Evolutionary conservation across 371 early-diverging fungal genomes (phyloP).

Genomic region (Catenaria anguillulae): DNA sequence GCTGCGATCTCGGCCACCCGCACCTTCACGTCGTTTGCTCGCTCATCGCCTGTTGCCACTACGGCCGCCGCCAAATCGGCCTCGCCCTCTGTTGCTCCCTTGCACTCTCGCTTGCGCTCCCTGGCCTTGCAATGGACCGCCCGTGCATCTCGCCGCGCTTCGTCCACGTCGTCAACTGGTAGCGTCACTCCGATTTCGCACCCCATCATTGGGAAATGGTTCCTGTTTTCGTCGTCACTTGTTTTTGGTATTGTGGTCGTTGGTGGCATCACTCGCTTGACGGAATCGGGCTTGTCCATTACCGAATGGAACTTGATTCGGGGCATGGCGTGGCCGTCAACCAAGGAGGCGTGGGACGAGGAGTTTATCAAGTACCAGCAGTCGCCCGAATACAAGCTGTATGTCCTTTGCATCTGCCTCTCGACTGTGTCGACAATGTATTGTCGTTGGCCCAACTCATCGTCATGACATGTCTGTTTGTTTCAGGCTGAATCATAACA

Average conservation of each 20-base stretch:
- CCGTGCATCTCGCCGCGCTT: too few species aligned
- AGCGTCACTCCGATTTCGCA: too few species aligned
- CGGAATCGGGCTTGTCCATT: conserved; percentile 91
- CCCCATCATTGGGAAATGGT: conserved; percentile 81
- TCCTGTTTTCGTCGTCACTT: conserved; percentile 67
- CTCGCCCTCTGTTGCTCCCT: too few species aligned
- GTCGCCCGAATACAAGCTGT: conserved; percentile 89
- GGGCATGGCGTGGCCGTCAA: conserved; percentile 82
- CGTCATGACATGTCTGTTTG: background rate
- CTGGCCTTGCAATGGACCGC: too few species aligned
- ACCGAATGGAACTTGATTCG: conserved; percentile 90
- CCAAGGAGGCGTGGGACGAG: conserved; percentile 68
- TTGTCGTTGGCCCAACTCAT: too few species aligned
- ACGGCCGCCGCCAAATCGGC: too few species aligned
- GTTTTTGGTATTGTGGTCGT: conserved; percentile 87
- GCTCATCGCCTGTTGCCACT: too few species aligned
- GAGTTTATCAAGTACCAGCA: conserved; percentile 96
- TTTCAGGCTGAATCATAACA: conserved; percentile 70
- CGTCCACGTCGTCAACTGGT: too few species aligned
- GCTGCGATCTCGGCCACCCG: too few species aligned
- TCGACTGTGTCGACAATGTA: too few species aligned
- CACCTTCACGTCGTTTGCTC: too few species aligned
- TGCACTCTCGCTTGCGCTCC: too few species aligned
- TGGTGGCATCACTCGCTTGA: conserved; percentile 90
- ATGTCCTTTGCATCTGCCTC: conserved; percentile 22